Evolutionary conservation across 2,329 filamentous ascomycete species (phyloP).

Genomic region (Mycosphaerella sp.): DNA sequence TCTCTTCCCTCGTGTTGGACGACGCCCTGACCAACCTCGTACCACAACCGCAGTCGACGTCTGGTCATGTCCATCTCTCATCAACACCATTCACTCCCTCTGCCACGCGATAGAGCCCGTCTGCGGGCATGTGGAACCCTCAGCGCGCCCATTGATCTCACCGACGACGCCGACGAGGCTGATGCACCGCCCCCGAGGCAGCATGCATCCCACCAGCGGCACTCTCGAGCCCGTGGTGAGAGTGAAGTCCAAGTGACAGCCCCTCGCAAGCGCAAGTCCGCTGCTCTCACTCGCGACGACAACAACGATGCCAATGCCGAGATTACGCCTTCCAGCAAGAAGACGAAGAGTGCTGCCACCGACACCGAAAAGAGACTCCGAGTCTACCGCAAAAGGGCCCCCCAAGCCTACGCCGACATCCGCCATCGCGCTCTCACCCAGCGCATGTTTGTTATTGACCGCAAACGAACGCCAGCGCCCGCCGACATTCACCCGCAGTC

Average conservation of each 20-base stretch:
- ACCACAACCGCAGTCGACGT: no score
- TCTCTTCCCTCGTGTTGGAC: no score
- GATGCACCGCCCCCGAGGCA: not conserved
- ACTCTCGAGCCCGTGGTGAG: not conserved
- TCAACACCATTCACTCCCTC: no score
- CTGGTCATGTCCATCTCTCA: no score
- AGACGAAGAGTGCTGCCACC: slow-evolving; percentile 12
- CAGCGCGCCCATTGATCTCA: slow-evolving; percentile 5
- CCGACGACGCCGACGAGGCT: not conserved
- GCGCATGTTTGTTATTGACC: slow-evolving; percentile 30
- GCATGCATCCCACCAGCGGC: not conserved
- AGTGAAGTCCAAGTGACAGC: not conserved
- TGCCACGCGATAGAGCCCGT: no score
- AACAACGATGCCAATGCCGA: not conserved
- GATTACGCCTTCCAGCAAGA: slow-evolving; percentile 9
- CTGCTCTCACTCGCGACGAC: not conserved
- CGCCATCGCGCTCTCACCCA: slow-evolving; percentile 29
- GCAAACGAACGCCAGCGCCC: slow-evolving; percentile 16
- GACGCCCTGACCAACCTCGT: no score
- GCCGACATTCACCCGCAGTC: slow-evolving; percentile 4
- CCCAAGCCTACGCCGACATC: slow-evolving; percentile 22
- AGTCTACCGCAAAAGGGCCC: slow-evolving; percentile 23
- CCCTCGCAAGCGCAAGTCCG: slow-evolving; percentile 1
- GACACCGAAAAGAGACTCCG: slow-evolving; percentile 25
- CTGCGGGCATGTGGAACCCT: not conserved